A percentile compares a stretch with the other conserved stretches of the same genome.
These are phyloP conservation scores for Buddleja alternifolia DNA, from an alignment of 257 asterid genomes.

Conservation along the genomic window DNA sequence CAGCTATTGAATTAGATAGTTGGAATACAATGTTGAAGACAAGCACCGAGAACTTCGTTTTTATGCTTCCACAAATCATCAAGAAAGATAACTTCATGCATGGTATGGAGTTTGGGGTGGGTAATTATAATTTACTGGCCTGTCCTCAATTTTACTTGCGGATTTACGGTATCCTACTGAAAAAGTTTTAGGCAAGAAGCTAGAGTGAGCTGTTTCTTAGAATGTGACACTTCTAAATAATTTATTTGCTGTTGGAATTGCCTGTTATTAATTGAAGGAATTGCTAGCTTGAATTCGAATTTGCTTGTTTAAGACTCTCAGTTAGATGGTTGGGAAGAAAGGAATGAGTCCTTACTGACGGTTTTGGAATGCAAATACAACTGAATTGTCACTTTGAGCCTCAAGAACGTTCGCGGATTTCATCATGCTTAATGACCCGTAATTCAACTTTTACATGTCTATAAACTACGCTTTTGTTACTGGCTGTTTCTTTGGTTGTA, in stretches of 20 bases:
- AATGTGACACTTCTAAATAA: neutral
- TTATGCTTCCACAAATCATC: conserved; percentile 7
- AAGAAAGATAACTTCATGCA: neutral
- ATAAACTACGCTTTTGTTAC: neutral
- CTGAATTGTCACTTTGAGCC: neutral
- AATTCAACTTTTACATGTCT: neutral
- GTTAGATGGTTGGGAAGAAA: conserved; percentile 11
- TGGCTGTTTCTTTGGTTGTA: neutral
- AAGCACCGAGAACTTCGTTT: neutral
- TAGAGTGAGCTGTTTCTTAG: conserved; percentile 6
- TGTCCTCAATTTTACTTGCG: neutral
- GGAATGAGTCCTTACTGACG: neutral
- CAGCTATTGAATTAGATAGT: conserved; percentile 9
- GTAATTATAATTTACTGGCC: neutral
- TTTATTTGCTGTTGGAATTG: neutral
- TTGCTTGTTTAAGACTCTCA: neutral
- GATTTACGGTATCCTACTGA: neutral
- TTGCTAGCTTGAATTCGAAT: conserved; percentile 8
- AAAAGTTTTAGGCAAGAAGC: conserved; percentile 4
- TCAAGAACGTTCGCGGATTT: neutral
- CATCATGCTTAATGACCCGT: neutral
- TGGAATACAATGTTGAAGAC: conserved; percentile 3
- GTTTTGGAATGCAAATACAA: neutral
- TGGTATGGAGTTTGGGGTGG: conserved; percentile 4
- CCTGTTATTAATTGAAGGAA: conserved; percentile 10